phyloP scores from a whole-genome alignment of 148 eudicot species.

The Nyssa sinensis region DNA sequence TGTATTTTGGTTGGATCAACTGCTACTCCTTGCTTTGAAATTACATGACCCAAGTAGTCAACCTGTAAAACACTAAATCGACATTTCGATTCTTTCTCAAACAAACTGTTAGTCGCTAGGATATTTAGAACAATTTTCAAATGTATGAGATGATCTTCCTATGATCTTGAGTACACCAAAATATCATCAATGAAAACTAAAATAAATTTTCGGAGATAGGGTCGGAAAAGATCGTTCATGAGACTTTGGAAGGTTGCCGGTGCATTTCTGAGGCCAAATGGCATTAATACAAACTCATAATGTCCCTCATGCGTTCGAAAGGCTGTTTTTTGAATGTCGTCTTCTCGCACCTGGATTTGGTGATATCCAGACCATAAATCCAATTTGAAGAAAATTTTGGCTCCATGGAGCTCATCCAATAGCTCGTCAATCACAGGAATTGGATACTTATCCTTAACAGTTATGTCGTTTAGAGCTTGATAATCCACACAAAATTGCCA shows the following conservation, averaged over 20 bases:
- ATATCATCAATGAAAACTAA: neutral
- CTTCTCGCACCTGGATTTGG: neutral
- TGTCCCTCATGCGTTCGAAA: no score
- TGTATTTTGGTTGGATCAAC: neutral
- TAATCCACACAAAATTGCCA: no score
- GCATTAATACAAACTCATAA: no score
- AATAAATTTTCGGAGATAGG: no score
- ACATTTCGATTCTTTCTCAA: neutral
- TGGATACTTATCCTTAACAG: no score
- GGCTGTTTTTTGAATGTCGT: no score
- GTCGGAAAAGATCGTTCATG: neutral
- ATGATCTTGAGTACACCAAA: neutral
- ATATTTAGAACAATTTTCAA: neutral
- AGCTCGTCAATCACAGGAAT: no score
- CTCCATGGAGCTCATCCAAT: no score
- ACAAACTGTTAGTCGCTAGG: neutral
- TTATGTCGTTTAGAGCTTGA: no score
- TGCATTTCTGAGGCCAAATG: neutral
- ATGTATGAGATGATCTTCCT: neutral
- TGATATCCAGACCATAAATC: neutral
- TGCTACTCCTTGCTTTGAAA: no score
- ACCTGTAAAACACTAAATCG: neutral
- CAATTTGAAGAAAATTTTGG: no score
- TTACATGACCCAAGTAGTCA: neutral
- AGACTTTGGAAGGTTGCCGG: constrained; percentile 2